Percentiles rank a stretch among this genome's conserved stretches.
Conservation (phyloP, 805 yeast genomes). For the Nakazawaea populi region DNA sequence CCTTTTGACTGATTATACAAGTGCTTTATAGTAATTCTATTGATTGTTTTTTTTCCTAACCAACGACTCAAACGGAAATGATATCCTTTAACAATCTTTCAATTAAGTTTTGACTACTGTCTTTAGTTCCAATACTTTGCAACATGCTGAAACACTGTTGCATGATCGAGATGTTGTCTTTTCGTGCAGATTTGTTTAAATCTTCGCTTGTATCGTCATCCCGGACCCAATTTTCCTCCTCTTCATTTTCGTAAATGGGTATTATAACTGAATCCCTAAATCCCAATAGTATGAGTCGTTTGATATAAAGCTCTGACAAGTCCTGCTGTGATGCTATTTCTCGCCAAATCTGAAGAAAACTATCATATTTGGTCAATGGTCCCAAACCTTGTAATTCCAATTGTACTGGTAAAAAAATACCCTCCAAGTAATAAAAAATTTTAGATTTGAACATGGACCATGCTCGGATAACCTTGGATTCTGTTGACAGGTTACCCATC, state of each 20-base stretch:
- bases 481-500: constrained; percentile 14
- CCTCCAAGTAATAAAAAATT: constrained; percentile 52
- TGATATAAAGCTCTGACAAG: background rate
- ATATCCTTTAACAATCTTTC: constrained; percentile 39
- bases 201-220: background rate
- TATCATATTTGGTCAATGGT: constrained; percentile 17
- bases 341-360: constrained; percentile 3
- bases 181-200: constrained; percentile 7
- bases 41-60: background rate
- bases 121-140: constrained; percentile 44
- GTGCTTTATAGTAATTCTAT: too few species aligned
- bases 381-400: constrained; percentile 31
- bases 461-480: constrained; percentile 32
- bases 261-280: constrained; percentile 49
- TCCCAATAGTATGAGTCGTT: constrained; percentile 29
- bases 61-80: background rate
- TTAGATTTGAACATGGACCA: constrained; percentile 57
- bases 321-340: constrained; percentile 1
- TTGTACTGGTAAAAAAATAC: constrained; percentile 56
- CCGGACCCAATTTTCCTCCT: constrained; percentile 5
- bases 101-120: constrained; percentile 52
- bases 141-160: constrained; percentile 61
- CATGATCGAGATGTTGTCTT: constrained; percentile 18
- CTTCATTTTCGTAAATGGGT: constrained; percentile 42
- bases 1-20: too few species aligned